Conservation (phyloP, 2,329 filamentous ascomycete species). For the Zymoseptoria crescenta region DNA sequence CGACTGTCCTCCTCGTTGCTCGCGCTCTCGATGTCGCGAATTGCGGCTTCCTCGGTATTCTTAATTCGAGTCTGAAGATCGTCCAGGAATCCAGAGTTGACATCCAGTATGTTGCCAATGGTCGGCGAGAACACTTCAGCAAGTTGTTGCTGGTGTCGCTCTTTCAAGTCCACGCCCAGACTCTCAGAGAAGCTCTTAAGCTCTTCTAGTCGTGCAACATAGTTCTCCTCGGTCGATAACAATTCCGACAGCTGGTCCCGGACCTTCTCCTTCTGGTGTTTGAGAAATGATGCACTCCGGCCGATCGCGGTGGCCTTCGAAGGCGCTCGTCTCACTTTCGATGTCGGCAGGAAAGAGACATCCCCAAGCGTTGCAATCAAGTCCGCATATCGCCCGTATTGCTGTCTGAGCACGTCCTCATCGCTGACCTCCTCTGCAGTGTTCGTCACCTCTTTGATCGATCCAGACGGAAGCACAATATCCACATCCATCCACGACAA, state of each 20-base stretch:
- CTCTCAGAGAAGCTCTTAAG: constrained; percentile 73
- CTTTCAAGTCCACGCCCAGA: constrained; percentile 70
- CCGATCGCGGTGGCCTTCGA: constrained; percentile 78
- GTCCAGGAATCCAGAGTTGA: constrained; percentile 74
- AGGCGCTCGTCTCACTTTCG: constrained; percentile 73
- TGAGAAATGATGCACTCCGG: constrained; percentile 67
- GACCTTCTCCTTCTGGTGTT: constrained; percentile 74
- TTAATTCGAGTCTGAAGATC: constrained; percentile 71
- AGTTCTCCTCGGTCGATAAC: constrained; percentile 88
- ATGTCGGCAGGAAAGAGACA: constrained; percentile 77
- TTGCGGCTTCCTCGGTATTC: constrained; percentile 72
- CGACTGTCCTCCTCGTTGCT: constrained; percentile 26
- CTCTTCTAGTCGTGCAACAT: constrained; percentile 62
- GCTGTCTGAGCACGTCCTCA: constrained; percentile 43
- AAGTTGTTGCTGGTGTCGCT: constrained; percentile 42
- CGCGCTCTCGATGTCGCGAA: constrained; percentile 62
- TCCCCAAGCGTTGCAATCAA: constrained; percentile 75
- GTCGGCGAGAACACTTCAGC: constrained; percentile 74
- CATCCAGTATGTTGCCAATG: constrained; percentile 68
- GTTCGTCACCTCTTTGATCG: constrained; percentile 44
- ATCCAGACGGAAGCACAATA: constrained; percentile 70
- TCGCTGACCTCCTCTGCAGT: constrained; percentile 24
- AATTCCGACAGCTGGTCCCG: constrained; percentile 85
- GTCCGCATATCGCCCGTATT: constrained; percentile 71
- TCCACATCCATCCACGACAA: constrained; percentile 83